Percentiles rank a stretch among this genome's conserved stretches.
Conservation (phyloP, 208 protist species). For the Trypanosoma vivax region DNA sequence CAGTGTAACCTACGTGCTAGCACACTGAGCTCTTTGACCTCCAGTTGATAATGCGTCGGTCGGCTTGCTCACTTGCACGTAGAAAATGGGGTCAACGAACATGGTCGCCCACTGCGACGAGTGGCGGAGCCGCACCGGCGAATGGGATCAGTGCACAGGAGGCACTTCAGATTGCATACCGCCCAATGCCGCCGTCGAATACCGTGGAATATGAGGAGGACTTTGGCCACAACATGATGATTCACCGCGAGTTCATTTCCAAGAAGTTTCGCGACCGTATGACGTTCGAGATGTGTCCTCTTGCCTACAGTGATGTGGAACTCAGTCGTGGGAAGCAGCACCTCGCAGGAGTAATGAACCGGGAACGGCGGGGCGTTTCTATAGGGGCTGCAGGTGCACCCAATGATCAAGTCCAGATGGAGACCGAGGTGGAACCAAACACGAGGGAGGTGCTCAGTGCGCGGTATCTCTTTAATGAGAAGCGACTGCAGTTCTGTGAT, state of each 20-base stretch:
- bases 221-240: constrained; percentile 76
- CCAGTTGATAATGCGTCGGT: constrained; percentile 3
- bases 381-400: constrained; percentile 33
- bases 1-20: neutral
- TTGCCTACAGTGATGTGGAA: constrained; percentile 76
- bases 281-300: constrained; percentile 41
- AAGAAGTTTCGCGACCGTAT: constrained; percentile 49
- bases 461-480: constrained; percentile 78
- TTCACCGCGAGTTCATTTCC: constrained; percentile 83
- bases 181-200: constrained; percentile 63
- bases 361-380: constrained; percentile 50
- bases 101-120: constrained; percentile 70
- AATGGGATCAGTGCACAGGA: constrained; percentile 71
- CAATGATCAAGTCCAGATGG: constrained; percentile 52
- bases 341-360: constrained; percentile 73
- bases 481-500: constrained; percentile 76
- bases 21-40: neutral
- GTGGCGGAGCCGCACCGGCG: constrained; percentile 51
- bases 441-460: constrained; percentile 65
- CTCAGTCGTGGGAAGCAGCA: constrained; percentile 46
- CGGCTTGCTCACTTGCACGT: constrained; percentile 13
- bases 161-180: constrained; percentile 75
- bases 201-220: constrained; percentile 88
- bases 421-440: constrained; percentile 55
- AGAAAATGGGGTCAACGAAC: constrained; percentile 60